Evolutionary conservation across 768 basidiomycete genomes (phyloP).

Genomic region (Suillus subalutaceus): DNA sequence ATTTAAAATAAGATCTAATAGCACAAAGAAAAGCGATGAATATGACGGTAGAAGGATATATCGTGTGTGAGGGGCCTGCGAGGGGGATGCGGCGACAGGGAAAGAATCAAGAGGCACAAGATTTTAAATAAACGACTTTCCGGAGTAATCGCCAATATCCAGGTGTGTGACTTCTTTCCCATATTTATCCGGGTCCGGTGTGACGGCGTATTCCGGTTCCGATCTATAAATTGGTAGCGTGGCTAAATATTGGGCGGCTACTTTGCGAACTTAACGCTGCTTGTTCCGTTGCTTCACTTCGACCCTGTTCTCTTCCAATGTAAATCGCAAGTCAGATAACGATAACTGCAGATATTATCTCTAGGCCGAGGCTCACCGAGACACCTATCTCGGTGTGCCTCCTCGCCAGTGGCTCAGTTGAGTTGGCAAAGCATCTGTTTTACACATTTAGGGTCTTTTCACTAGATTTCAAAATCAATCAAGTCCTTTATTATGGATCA

Average conservation of each 20-base stretch:
- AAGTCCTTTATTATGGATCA: not conserved
- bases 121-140: not conserved
- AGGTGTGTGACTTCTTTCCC: not conserved
- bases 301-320: not conserved
- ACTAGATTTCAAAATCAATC: not conserved
- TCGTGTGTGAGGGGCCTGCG: not conserved
- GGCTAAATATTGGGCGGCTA: not conserved
- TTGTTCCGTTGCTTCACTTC: not conserved
- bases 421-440: not conserved
- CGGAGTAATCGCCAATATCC: not conserved
- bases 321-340: too few species aligned
- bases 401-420: not conserved
- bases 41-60: not conserved
- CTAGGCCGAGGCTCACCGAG: not conserved
- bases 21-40: not conserved
- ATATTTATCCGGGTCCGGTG: not conserved
- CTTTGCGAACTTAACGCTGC: not conserved
- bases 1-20: not conserved
- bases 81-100: not conserved
- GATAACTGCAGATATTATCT: not conserved
- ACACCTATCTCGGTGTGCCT: not conserved
- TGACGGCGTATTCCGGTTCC: not conserved
- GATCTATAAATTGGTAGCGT: not conserved
- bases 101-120: slow-evolving; percentile 1
- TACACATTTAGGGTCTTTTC: not conserved